phyloP scores from a whole-genome alignment of 2,329 filamentous ascomycete genomes.

The Gremmenia infestans region DNA sequence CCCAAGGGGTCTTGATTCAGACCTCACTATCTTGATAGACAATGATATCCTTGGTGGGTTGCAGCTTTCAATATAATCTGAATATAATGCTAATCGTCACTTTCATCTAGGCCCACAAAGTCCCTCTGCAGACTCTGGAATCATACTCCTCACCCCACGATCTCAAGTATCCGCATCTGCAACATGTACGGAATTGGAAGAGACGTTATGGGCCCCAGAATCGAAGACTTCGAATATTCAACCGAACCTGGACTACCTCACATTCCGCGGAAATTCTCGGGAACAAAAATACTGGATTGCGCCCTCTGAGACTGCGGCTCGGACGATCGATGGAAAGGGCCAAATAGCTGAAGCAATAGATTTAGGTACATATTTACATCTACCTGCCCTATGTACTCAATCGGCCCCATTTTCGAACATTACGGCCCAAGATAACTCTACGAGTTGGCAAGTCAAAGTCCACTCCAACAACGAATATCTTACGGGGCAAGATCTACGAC shows the following conservation, averaged over 20 bases:
- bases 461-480: constrained; percentile 39
- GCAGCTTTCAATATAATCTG: not conserved
- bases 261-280: constrained; percentile 13
- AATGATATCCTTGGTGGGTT: constrained; percentile 19
- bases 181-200: constrained; percentile 16
- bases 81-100: not conserved
- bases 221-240: constrained; percentile 14
- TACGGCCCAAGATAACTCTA: constrained; percentile 30
- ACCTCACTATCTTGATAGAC: constrained; percentile 20
- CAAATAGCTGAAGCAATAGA: constrained; percentile 27
- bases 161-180: constrained; percentile 15
- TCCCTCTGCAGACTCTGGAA: constrained; percentile 15
- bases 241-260: constrained; percentile 17
- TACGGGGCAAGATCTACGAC: constrained; percentile 35
- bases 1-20: constrained; percentile 14
- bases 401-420: constrained; percentile 32
- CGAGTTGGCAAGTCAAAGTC: constrained; percentile 36
- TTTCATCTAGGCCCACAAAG: constrained; percentile 14
- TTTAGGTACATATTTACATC: constrained; percentile 24
- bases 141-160: constrained; percentile 14
- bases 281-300: constrained; percentile 23
- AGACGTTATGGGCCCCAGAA: constrained; percentile 17
- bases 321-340: constrained; percentile 17
- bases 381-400: constrained; percentile 48
- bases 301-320: not conserved